A percentile compares a stretch with the other conserved stretches of the same genome.
phyloP scores from a whole-genome alignment of 139 green algal species.

The Dunaliella primolecta region DNA sequence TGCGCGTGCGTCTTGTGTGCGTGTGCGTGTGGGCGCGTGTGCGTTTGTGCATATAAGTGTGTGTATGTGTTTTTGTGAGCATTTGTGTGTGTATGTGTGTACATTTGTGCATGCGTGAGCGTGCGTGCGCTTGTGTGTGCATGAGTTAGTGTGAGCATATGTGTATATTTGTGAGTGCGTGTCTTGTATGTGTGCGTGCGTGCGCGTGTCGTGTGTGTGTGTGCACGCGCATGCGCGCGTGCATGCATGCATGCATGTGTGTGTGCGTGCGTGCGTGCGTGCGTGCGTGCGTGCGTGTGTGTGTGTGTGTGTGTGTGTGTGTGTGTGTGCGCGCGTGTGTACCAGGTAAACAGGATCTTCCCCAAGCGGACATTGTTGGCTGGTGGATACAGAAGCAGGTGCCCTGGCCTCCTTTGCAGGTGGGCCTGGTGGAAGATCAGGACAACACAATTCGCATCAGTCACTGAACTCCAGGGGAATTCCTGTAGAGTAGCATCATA shows the following conservation, averaged over 20 bases:
- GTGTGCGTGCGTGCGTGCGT: constrained; percentile 20
- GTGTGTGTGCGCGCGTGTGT: too few species aligned
- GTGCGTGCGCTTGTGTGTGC: constrained; percentile 16
- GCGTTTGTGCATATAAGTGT: too few species aligned
- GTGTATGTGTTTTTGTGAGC: too few species aligned
- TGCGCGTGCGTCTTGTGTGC: too few species aligned
- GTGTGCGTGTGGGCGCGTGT: too few species aligned
- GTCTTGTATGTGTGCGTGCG: constrained; percentile 14
- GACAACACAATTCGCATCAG: background rate
- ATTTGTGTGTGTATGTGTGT: too few species aligned
- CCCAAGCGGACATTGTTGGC: background rate
- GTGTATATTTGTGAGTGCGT: background rate
- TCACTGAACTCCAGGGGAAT: background rate
- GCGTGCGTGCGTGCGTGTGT: background rate
- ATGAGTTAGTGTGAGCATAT: constrained; percentile 3
- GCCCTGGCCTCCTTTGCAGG: background rate
- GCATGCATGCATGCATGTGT: constrained; percentile 9
- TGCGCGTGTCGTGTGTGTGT: constrained; percentile 18
- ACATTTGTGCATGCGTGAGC: too few species aligned
- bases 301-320: background rate
- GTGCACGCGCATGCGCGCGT: background rate
- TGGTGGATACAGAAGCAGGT: too few species aligned
- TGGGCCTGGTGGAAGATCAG: background rate
- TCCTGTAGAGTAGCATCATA: too few species aligned
- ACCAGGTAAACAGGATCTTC: too few species aligned